A percentile compares a stretch with the other conserved stretches of the same genome.
Evolutionary conservation across 345 rosid species (phyloP).

Genomic region (Anacardium occidentale): DNA sequence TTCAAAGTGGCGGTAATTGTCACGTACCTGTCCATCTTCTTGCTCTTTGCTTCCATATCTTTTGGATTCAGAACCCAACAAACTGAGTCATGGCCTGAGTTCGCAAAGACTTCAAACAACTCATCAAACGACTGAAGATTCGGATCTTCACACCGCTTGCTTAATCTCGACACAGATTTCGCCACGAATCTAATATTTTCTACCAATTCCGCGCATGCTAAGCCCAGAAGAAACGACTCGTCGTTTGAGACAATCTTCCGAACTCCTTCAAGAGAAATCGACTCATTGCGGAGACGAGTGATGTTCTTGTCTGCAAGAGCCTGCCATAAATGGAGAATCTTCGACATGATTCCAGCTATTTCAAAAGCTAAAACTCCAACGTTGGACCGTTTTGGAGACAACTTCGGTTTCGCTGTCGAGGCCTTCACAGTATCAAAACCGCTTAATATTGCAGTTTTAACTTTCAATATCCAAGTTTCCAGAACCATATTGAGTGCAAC

Average conservation of each 20-base stretch:
- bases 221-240: conserved; percentile 71
- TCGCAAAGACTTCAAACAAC: conserved; percentile 61
- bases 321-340: conserved; percentile 71
- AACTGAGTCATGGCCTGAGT: conserved; percentile 61
- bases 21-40: conserved; percentile 76
- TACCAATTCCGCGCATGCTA: conserved; percentile 78
- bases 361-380: conserved; percentile 76
- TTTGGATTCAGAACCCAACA: conserved; percentile 61
- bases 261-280: conserved; percentile 71
- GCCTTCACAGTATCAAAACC: conserved; percentile 45
- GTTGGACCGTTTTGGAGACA: conserved; percentile 30
- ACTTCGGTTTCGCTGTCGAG: conserved; percentile 24
- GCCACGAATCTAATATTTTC: conserved; percentile 59
- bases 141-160: conserved; percentile 49
- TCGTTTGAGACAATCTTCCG: conserved; percentile 77
- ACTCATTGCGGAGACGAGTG: conserved; percentile 55
- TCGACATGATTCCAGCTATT: conserved; percentile 79
- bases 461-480: conserved; percentile 74
- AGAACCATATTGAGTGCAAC: conserved; percentile 56
- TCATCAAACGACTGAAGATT: conserved; percentile 48
- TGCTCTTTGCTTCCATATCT: conserved; percentile 65
- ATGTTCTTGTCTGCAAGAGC: conserved; percentile 74
- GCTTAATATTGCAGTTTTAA: conserved; percentile 57
- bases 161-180: conserved; percentile 55
- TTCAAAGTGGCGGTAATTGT: conserved; percentile 60